These are phyloP conservation scores for Salvia hispanica DNA, from an alignment of 257 asterid genomes.

Conservation along the genomic window DNA sequence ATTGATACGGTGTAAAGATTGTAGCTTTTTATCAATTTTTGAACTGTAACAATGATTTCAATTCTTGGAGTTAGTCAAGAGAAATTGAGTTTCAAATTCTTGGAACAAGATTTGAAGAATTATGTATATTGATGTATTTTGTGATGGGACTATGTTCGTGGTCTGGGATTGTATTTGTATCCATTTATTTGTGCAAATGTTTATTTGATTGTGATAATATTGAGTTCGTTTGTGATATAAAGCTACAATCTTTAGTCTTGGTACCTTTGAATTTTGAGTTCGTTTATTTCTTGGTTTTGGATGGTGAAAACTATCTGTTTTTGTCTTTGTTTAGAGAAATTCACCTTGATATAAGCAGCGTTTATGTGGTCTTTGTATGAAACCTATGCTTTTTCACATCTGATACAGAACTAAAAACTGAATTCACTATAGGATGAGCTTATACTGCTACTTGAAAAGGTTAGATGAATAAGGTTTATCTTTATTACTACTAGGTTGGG, in stretches of 20 bases:
- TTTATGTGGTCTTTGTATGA: too few species aligned
- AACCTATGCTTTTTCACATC: too few species aligned
- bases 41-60: constrained; percentile 13
- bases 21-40: constrained; percentile 24
- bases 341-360: too few species aligned
- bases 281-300: too few species aligned
- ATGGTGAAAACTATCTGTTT: too few species aligned
- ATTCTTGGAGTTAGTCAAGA: constrained; percentile 1
- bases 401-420: neutral
- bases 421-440: neutral
- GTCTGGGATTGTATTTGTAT: constrained; percentile 2
- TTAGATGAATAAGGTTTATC: neutral
- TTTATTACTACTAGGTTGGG: constrained; percentile 43
- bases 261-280: neutral
- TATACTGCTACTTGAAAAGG: neutral
- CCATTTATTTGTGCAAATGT: neutral
- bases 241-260: neutral
- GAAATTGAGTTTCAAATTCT: neutral
- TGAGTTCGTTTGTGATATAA: too few species aligned
- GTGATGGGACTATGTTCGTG: constrained; percentile 23
- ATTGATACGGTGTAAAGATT: constrained; percentile 14
- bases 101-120: neutral
- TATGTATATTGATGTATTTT: neutral
- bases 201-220: neutral
- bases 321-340: too few species aligned